Base-by-base conservation (phyloP, 2,329 filamentous ascomycete genomes). In the Plectosphaerella sp. region DNA sequence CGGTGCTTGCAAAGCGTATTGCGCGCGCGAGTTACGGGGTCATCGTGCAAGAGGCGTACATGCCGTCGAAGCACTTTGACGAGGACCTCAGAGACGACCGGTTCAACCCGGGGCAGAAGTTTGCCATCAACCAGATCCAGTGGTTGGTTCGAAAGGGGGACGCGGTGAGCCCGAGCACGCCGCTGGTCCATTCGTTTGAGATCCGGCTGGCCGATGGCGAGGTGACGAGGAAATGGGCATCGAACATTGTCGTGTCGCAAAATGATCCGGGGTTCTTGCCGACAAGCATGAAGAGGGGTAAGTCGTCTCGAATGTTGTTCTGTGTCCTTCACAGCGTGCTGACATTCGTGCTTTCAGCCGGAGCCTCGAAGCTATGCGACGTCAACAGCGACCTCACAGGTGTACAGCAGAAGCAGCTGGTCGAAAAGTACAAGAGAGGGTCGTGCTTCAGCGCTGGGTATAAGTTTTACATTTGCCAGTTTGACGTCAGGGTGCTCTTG, bases 401-500 rank as follows among this genome's bases (percentile, higher is more conserved):
- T 1, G 62, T 76, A 4, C 57, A 66, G 24, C 66, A 74, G 48
- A 57, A 65, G 14, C 66, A 74, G 45, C 64, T 76, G 18, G 56
- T 68, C 0, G 56, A 63, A 36, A 73, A 70, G 53, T 59, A 71
- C 45, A 71, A 72, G 45, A 55, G 67, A 4, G 59, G 64, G 2
- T 63, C 59, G 0, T 65, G 67, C 16, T 67, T 71, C 49, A 58
- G 59, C 8, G 62, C 61, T 15, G 66, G 70, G 9, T 62, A 65
- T 48, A 67, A 62, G 39, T 75, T 66, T 50, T 75, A 70, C 43
- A 56, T 72, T 4, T 72, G 69, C 45, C 63, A 63, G 7, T 76
- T 75, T 49, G 76, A 80, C 48, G 73, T 84, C 0, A 73, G 79
- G 51, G 78, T 81, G 4, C 69, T 82, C 36, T 75, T 79, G 4